phyloP scores from a whole-genome alignment of 2,329 filamentous ascomycete genomes.

The Clarireedia sp. region DNA sequence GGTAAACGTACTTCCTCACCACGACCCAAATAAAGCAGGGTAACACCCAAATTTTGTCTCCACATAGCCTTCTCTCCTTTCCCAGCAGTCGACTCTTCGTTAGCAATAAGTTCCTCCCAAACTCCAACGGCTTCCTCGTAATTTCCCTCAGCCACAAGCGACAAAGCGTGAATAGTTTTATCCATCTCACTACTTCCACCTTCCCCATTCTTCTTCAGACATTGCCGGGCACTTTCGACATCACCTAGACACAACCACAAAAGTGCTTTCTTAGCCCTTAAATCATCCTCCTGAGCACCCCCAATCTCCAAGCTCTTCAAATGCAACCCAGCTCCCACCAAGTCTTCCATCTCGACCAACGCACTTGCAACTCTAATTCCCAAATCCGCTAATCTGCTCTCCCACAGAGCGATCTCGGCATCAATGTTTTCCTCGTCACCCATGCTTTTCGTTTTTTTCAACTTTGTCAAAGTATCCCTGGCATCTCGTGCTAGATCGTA shows the following conservation, averaged over 20 bases:
- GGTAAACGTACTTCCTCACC: constrained; percentile 55
- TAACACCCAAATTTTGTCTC: constrained; percentile 76
- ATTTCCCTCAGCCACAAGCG: constrained; percentile 70
- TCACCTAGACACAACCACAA: constrained; percentile 76
- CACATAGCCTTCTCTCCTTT: constrained; percentile 57
- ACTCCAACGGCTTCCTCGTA: constrained; percentile 55
- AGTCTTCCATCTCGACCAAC: constrained; percentile 78
- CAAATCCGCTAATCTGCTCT: constrained; percentile 62
- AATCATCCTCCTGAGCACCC: constrained; percentile 32
- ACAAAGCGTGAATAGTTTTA: constrained; percentile 56
- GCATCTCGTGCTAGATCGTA: constrained; percentile 82
- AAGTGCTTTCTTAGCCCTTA: constrained; percentile 46
- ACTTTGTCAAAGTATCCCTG: constrained; percentile 48
- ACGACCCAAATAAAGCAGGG: constrained; percentile 70
- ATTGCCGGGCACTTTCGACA: constrained; percentile 53
- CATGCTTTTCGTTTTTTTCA: constrained; percentile 27
- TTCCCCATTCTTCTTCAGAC: constrained; percentile 32
- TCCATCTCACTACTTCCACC: constrained; percentile 25
- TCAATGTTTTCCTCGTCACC: constrained; percentile 4
- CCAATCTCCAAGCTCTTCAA: constrained; percentile 47
- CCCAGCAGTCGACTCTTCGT: neutral
- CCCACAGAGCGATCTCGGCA: constrained; percentile 57
- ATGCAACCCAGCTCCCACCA: constrained; percentile 70
- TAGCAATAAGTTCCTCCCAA: constrained; percentile 48
- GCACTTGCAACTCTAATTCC: constrained; percentile 60